A percentile compares a stretch with the other conserved stretches of the same genome.
Conservation (phyloP, 139 green algal species). For the Chlamydomonas schloesseri region DNA sequence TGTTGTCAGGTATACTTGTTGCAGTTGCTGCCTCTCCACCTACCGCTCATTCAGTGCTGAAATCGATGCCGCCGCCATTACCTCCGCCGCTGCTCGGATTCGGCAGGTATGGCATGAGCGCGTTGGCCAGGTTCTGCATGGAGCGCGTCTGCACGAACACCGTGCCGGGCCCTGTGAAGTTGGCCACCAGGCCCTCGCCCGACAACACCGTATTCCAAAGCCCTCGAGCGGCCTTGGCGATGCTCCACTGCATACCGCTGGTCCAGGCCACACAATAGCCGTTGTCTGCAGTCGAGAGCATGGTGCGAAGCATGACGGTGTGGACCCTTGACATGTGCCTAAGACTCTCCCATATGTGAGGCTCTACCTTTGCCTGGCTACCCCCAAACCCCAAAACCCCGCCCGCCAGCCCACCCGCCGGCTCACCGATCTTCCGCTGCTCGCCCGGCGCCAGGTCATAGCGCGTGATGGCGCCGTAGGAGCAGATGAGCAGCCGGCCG, state of each 20-base stretch:
- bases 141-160: conserved; percentile 60
- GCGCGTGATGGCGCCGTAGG: conserved; percentile 53
- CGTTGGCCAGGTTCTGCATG: conserved; percentile 32
- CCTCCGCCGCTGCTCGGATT: neutral
- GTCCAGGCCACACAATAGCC: conserved; percentile 61
- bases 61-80: neutral
- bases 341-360: no score
- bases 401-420: no score
- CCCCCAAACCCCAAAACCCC: no score
- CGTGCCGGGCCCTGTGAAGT: conserved; percentile 51
- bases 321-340: no score
- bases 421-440: conserved; percentile 30
- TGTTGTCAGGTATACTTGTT: no score
- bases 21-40: no score
- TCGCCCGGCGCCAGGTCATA: conserved; percentile 60
- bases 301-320: no score
- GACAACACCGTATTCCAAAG: conserved; percentile 38
- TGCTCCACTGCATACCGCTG: conserved; percentile 47
- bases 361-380: no score
- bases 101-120: conserved; percentile 46
- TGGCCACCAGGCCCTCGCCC: conserved; percentile 48
- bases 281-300: conserved; percentile 25
- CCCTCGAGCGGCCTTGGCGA: conserved; percentile 37
- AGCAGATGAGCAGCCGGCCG: conserved; percentile 56
- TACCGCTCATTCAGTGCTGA: no score